These are phyloP conservation scores for Prunus yedoensis DNA, from an alignment of 331 rosid genomes.

Conservation along the genomic window DNA sequence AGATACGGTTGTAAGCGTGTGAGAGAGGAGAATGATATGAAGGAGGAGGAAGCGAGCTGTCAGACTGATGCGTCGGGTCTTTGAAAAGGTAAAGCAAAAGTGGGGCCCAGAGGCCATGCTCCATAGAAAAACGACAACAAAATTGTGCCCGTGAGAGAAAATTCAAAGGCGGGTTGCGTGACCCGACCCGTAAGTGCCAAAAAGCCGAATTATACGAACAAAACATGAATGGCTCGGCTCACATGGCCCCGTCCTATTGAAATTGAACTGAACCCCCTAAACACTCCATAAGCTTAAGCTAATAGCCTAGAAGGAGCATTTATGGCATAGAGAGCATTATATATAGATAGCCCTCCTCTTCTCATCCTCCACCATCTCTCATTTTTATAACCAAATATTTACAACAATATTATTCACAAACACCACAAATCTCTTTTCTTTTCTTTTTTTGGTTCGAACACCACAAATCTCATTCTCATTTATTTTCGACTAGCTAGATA, in stretches of 20 bases:
- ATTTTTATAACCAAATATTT: background rate
- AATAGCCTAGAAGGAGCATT: no score
- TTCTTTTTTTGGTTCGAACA: no score
- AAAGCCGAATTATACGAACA: constrained; percentile 4
- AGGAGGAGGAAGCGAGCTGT: constrained; percentile 26
- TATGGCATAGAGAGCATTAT: background rate
- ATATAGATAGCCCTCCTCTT: background rate
- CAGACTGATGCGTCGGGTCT: constrained; percentile 70
- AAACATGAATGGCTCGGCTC: constrained; percentile 43
- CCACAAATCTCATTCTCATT: background rate
- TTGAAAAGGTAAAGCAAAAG: constrained; percentile 1
- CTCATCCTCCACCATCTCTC: background rate
- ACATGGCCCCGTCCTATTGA: constrained; percentile 42
- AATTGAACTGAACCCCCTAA: no score
- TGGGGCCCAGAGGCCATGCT: constrained; percentile 28
- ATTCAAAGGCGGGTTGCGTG: background rate
- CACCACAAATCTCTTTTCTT: background rate
- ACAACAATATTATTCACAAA: no score
- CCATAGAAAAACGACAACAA: constrained; percentile 37
- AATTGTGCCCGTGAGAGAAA: constrained; percentile 27
- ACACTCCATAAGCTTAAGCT: no score
- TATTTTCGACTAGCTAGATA: no score
- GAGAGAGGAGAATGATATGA: no score
- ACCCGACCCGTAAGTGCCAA: background rate
- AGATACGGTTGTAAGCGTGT: background rate